phyloP scores from a whole-genome alignment of 1,284 basidiomycete genomes.

The Cerrena zonata region DNA sequence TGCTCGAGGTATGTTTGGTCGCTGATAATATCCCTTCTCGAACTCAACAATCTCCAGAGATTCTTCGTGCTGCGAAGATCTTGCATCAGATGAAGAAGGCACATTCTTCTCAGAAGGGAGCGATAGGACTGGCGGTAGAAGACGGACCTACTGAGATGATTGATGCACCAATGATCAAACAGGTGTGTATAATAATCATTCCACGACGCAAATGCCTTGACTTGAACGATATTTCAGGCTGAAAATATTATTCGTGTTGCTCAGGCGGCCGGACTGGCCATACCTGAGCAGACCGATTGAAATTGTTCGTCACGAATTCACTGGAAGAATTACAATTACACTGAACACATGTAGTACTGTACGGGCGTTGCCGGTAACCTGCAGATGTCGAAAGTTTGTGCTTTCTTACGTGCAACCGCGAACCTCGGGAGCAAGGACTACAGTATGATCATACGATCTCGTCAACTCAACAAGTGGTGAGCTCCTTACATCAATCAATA shows the following conservation, averaged over 20 bases:
- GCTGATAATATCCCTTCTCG: conserved; percentile 3
- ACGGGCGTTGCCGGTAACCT: too few species aligned
- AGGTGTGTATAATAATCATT: conserved; percentile 39
- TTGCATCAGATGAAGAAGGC: conserved; percentile 57
- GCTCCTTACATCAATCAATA: too few species aligned
- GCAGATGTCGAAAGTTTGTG: too few species aligned
- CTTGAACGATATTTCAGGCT: conserved; percentile 40
- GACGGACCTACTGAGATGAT: conserved; percentile 79
- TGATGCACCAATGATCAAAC: conserved; percentile 87
- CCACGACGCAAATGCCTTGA: conserved; percentile 19
- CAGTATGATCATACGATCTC: too few species aligned
- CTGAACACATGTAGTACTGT: too few species aligned
- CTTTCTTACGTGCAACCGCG: too few species aligned
- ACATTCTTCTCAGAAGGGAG: conserved; percentile 46
- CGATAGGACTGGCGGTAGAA: conserved; percentile 58
- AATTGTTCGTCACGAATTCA: too few species aligned
- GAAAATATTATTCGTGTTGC: conserved; percentile 61
- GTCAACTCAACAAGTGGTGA: too few species aligned
- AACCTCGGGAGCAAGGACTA: too few species aligned
- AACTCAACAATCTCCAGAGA: conserved; percentile 67
- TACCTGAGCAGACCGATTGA: conserved; percentile 36
- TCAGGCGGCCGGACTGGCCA: conserved; percentile 53
- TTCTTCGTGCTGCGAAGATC: conserved; percentile 73
- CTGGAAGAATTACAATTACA: too few species aligned
- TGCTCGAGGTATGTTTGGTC: conserved; percentile 46